Conservation (phyloP, 768 basidiomycete genomes). For the Leccinum arenicola region DNA sequence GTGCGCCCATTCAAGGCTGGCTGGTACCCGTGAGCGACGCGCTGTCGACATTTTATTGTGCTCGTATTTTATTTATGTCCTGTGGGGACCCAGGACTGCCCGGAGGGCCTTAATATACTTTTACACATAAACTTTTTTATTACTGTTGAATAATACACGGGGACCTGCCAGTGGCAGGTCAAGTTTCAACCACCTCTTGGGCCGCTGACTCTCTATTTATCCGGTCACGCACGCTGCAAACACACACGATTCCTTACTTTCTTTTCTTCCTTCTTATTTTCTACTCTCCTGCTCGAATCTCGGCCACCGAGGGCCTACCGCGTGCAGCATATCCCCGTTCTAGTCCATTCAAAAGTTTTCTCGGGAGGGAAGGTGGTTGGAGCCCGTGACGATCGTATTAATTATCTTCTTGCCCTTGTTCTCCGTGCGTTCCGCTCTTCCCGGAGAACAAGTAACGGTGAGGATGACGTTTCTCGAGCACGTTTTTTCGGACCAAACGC, state of each 20-base stretch:
- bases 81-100: too few species aligned
- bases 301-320: not conserved
- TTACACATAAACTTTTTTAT: not conserved
- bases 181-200: not conserved
- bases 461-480: constrained; percentile 29
- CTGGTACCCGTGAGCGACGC: too few species aligned
- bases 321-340: not conserved
- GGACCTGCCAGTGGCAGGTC: not conserved
- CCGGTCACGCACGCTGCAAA: not conserved
- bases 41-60: too few species aligned
- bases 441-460: not conserved
- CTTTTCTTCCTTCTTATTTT: not conserved
- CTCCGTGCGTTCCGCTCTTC: constrained; percentile 16
- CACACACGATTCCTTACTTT: not conserved
- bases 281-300: not conserved
- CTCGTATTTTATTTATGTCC: too few species aligned
- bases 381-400: not conserved
- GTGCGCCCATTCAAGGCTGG: too few species aligned
- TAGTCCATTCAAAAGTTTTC: not conserved
- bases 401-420: not conserved
- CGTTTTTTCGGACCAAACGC: constrained; percentile 16
- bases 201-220: not conserved
- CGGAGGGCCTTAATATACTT: too few species aligned
- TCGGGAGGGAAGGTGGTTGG: not conserved
- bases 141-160: not conserved